Conservation (phyloP, 2,329 filamentous ascomycete species). For the Phialophora expanda region DNA sequence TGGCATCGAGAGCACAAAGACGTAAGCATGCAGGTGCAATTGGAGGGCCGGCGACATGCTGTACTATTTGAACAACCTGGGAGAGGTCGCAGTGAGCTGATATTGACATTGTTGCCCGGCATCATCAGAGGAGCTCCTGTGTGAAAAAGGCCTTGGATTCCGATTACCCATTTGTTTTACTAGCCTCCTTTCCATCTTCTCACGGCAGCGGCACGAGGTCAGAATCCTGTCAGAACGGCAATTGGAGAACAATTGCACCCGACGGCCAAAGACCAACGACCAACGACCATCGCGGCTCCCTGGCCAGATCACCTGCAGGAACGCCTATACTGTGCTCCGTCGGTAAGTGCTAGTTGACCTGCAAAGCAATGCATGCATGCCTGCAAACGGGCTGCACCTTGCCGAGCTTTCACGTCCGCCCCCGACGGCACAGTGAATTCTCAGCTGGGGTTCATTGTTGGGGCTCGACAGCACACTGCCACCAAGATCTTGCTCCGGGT, state of each 20-base stretch:
- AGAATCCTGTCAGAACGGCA: not conserved
- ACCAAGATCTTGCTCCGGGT: not conserved
- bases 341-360: conserved; percentile 2
- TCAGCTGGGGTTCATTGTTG: not conserved
- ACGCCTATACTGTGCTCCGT: not conserved
- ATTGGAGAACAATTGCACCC: not conserved
- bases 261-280: not conserved
- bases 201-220: not conserved
- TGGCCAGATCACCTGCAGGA: conserved; percentile 14
- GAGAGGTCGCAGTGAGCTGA: not conserved
- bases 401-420: not conserved
- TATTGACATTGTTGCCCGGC: not conserved
- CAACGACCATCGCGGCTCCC: not conserved
- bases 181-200: not conserved
- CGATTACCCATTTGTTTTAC: not conserved
- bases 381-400: not conserved
- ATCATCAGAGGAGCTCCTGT: not conserved
- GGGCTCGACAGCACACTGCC: not conserved
- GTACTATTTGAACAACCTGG: not conserved
- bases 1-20: not conserved
- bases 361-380: conserved; percentile 11
- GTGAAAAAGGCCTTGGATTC: not conserved
- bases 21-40: conserved; percentile 12
- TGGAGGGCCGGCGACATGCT: not conserved
- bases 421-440: no score